These are phyloP conservation scores for Clavispora santaluciae DNA, from an alignment of 805 yeast genomes.

Conservation along the genomic window DNA sequence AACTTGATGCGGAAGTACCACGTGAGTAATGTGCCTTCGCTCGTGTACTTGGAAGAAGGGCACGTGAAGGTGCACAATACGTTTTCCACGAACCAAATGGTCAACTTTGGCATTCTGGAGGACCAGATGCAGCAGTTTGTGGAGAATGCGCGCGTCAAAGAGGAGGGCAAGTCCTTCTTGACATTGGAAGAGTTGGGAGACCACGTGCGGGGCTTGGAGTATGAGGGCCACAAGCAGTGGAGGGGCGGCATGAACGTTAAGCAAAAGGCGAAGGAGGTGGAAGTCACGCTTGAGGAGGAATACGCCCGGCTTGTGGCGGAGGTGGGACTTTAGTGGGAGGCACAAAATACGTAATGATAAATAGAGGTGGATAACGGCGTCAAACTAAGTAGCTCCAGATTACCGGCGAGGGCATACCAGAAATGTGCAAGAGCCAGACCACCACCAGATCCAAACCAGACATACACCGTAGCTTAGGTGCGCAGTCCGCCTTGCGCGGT, in stretches of 20 bases:
- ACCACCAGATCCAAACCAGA: too few species aligned
- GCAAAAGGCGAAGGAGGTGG: conserved; percentile 4
- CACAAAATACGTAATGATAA: not conserved
- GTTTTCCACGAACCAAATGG: conserved; percentile 16
- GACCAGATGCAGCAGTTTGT: conserved; percentile 12
- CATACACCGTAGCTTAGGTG: too few species aligned
- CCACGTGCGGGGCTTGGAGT: conserved; percentile 6
- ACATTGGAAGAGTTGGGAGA: conserved; percentile 4
- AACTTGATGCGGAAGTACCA: conserved; percentile 20
- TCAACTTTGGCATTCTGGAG: conserved; percentile 15
- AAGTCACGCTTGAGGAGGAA: conserved; percentile 15
- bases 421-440: too few species aligned
- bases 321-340: conserved; percentile 1
- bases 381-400: too few species aligned
- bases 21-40: conserved; percentile 30
- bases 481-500: conserved; percentile 1
- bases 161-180: conserved; percentile 10
- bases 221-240: conserved; percentile 12
- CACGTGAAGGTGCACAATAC: conserved; percentile 22
- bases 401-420: too few species aligned
- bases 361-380: too few species aligned
- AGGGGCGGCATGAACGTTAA: conserved; percentile 12
- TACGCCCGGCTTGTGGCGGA: conserved; percentile 13
- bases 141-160: not conserved
- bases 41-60: conserved; percentile 22